Percentiles rank a stretch among this genome's conserved stretches.
These are phyloP conservation scores for Coriolopsis trogii DNA, from an alignment of 1,284 basidiomycete genomes.

Conservation along the genomic window DNA sequence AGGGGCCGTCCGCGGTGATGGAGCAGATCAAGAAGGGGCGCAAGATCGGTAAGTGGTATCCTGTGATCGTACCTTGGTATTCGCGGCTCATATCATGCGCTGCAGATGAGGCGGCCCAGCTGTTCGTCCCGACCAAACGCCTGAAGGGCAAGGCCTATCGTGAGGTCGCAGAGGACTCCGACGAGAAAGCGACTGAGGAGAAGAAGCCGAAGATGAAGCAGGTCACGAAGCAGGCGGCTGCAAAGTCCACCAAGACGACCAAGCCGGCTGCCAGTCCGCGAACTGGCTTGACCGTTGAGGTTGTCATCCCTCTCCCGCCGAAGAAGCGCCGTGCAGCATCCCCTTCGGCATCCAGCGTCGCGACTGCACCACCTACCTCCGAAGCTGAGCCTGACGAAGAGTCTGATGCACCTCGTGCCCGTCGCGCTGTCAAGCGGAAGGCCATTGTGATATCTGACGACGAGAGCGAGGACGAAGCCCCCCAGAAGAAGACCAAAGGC, in stretches of 20 bases:
- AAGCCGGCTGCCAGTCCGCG: conserved; percentile 24
- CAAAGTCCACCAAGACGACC: conserved; percentile 1
- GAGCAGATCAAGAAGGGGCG: conserved; percentile 63
- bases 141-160: conserved; percentile 75
- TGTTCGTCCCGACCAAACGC: conserved; percentile 62
- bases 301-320: conserved; percentile 45
- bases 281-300: conserved; percentile 52
- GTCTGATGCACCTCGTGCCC: conserved; percentile 34
- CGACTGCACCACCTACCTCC: conserved; percentile 25
- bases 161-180: conserved; percentile 48
- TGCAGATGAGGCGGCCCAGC: conserved; percentile 51
- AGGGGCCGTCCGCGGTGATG: conserved; percentile 65
- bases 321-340: conserved; percentile 16
- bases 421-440: conserved; percentile 37
- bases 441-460: conserved; percentile 51
- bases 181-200: too few relatives aligned
- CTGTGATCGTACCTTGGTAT: neutral
- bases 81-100: conserved; percentile 12
- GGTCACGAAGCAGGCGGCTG: conserved; percentile 6
- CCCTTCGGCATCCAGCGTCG: conserved; percentile 18
- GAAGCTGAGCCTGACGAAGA: conserved; percentile 40
- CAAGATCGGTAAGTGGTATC: conserved; percentile 50
- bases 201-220: conserved; percentile 30
- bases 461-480: conserved; percentile 29
- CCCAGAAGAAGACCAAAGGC: conserved; percentile 21